Conservation (phyloP, 441 rosid species). For the Gossypium davidsonii region DNA sequence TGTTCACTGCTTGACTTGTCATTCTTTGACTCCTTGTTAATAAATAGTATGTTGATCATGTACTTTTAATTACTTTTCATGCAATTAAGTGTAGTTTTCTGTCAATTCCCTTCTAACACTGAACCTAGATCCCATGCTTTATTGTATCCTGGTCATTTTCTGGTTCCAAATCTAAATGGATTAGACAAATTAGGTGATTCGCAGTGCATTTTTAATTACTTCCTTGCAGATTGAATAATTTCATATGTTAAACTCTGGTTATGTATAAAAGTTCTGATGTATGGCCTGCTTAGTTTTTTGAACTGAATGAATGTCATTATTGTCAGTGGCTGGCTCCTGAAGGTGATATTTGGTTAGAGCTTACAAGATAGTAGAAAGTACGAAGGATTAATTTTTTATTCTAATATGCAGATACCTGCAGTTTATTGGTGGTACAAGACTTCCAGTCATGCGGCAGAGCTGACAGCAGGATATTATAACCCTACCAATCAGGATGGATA, state of each 20-base stretch:
- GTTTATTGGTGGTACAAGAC: constrained; percentile 69
- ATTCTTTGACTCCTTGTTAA: background rate
- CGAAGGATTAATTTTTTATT: constrained; percentile 10
- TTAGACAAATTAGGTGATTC: constrained; percentile 9
- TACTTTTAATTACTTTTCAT: constrained; percentile 1
- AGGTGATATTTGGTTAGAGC: background rate
- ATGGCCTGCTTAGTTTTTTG: background rate
- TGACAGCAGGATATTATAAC: constrained; percentile 65
- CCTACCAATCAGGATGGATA: constrained; percentile 67
- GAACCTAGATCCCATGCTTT: background rate
- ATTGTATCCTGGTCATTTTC: background rate
- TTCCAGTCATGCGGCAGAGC: constrained; percentile 67
- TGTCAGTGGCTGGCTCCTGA: background rate
- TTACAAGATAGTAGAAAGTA: constrained; percentile 3
- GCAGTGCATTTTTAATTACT: background rate
- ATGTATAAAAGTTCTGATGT: background rate
- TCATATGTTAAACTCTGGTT: background rate
- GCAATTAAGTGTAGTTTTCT: background rate
- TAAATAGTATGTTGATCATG: background rate
- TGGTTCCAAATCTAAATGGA: background rate
- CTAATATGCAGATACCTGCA: constrained; percentile 53
- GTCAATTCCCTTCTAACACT: background rate
- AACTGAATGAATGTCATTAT: constrained; percentile 5
- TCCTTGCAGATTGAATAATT: background rate
- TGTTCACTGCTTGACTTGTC: background rate